phyloP scores from a whole-genome alignment of 176 grass and related monocot genomes.

The Aegilops tauschii region DNA sequence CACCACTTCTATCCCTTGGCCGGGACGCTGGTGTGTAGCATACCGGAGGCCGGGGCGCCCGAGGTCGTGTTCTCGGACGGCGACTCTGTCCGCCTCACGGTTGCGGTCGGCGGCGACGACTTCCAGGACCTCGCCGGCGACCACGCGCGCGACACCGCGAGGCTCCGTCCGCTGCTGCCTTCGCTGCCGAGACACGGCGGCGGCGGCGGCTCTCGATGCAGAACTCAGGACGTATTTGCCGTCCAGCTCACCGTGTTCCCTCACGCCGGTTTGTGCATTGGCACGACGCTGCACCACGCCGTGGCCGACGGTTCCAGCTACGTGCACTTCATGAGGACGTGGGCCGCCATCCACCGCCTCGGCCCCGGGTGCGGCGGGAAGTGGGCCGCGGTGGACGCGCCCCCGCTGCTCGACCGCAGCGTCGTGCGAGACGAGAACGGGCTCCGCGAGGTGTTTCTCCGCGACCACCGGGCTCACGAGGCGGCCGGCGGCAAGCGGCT shows the following conservation, averaged over 20 bases:
- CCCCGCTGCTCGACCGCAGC: conserved; percentile 52
- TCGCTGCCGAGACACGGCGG: background rate
- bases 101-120: conserved; percentile 42
- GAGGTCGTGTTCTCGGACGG: conserved; percentile 27
- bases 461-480: background rate
- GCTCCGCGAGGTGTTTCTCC: conserved; percentile 32
- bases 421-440: conserved; percentile 45
- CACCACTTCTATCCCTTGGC: conserved; percentile 65
- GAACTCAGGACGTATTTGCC: conserved; percentile 23
- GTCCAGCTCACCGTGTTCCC: conserved; percentile 78
- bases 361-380: background rate
- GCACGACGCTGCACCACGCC: conserved; percentile 75
- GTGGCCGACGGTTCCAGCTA: conserved; percentile 83
- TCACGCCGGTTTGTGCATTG: conserved; percentile 38
- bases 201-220: conserved; percentile 20
- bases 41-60: background rate
- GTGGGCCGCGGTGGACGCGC: background rate
- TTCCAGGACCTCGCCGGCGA: conserved; percentile 55
- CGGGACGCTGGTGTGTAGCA: conserved; percentile 30
- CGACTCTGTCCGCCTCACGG: conserved; percentile 20
- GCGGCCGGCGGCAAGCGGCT: background rate
- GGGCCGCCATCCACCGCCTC: conserved; percentile 32
- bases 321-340: conserved; percentile 70
- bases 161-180: conserved; percentile 50
- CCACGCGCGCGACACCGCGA: conserved; percentile 25